These are phyloP conservation scores for Detonula confervacea DNA, from an alignment of 352 stramenopile genomes.

Conservation along the genomic window DNA sequence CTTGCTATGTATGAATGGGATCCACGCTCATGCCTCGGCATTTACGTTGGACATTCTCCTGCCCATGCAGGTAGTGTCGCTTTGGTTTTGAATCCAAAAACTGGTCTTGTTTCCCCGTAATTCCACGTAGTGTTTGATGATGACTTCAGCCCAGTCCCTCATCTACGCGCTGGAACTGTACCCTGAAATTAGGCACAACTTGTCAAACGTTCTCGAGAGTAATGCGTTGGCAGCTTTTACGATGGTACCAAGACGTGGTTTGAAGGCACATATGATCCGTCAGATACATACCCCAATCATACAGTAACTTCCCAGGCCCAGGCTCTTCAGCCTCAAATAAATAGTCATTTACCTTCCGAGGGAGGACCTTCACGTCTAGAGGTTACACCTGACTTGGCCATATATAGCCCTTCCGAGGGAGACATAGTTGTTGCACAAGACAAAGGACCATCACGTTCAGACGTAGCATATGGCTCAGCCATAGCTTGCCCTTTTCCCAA, in stretches of 20 bases:
- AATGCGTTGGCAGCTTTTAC: background rate
- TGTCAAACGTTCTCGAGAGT: slow-evolving; percentile 3
- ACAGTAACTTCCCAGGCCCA: no score
- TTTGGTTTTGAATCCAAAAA: background rate
- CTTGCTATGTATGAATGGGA: slow-evolving; percentile 33
- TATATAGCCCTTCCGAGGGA: no score
- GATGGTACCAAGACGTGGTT: slow-evolving; percentile 15
- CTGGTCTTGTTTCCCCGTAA: slow-evolving; percentile 33
- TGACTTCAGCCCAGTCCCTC: slow-evolving; percentile 23
- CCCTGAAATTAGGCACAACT: slow-evolving; percentile 21
- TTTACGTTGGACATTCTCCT: slow-evolving; percentile 21
- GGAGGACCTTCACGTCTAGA: background rate
- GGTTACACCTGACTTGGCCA: background rate
- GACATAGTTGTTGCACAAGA: no score
- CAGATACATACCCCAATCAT: background rate
- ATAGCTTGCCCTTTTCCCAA: no score
- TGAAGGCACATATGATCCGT: background rate
- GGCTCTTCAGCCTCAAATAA: no score
- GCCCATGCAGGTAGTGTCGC: no score
- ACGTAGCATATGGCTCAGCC: no score
- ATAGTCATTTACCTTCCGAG: no score
- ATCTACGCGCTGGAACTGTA: background rate
- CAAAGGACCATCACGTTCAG: no score
- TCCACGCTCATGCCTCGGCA: slow-evolving; percentile 17
- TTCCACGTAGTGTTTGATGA: slow-evolving; percentile 31